These are phyloP conservation scores for Salix suchowensis DNA, from an alignment of 345 rosid genomes.

Conservation along the genomic window DNA sequence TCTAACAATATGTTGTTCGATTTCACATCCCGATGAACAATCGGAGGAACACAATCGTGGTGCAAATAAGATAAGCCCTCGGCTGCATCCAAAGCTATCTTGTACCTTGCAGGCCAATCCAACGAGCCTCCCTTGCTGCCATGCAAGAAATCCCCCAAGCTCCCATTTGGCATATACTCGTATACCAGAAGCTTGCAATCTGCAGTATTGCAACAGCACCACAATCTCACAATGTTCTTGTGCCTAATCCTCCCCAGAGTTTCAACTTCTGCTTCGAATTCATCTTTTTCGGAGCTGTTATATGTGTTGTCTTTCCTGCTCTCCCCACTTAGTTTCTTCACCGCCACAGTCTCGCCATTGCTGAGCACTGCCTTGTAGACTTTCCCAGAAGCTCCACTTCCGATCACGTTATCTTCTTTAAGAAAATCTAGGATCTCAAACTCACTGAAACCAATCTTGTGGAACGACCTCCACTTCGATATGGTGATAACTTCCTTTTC, in stretches of 20 bases:
- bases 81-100: constrained; percentile 76
- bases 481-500: constrained; percentile 31
- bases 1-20: constrained; percentile 81
- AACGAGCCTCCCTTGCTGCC: constrained; percentile 47
- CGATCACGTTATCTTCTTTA: constrained; percentile 64
- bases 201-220: constrained; percentile 67
- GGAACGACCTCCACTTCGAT: constrained; percentile 84
- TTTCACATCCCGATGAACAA: constrained; percentile 88
- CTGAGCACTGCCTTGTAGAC: constrained; percentile 72
- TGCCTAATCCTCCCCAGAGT: constrained; percentile 89
- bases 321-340: constrained; percentile 57
- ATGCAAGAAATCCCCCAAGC: constrained; percentile 69
- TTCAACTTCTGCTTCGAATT: constrained; percentile 65
- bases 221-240: constrained; percentile 77
- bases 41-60: constrained; percentile 88
- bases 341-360: constrained; percentile 70
- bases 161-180: constrained; percentile 91
- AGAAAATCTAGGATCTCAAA: constrained; percentile 55
- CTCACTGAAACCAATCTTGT: constrained; percentile 73
- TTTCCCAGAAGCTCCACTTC: constrained; percentile 80
- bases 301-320: constrained; percentile 31
- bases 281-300: constrained; percentile 37
- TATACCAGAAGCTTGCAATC: constrained; percentile 73
- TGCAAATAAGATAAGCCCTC: constrained; percentile 89
- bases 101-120: constrained; percentile 67